Conservation (phyloP, 305 asterid species). For the Fraxinus greggii region DNA sequence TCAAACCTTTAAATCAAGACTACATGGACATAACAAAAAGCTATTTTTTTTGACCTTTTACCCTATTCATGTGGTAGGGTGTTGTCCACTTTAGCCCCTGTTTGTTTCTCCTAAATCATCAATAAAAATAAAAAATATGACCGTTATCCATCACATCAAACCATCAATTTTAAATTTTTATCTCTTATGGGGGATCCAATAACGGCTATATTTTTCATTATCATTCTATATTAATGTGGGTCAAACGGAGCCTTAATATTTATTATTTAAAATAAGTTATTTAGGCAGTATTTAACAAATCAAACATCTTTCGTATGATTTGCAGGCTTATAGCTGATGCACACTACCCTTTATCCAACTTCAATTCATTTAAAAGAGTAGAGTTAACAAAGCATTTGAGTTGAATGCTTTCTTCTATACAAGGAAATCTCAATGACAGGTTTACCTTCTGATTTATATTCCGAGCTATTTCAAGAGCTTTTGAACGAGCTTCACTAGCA, state of each 20-base stretch:
- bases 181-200: too few species aligned
- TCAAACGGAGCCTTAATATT: too few species aligned
- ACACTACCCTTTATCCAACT: not conserved
- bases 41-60: not conserved
- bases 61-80: not conserved
- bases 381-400: not conserved
- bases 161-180: too few species aligned
- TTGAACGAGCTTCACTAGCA: conserved; percentile 65
- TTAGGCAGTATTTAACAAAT: not conserved
- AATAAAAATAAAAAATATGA: too few species aligned
- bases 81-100: not conserved
- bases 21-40: not conserved
- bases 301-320: not conserved
- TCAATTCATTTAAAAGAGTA: not conserved
- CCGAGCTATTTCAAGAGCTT: conserved; percentile 81
- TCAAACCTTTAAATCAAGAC: not conserved
- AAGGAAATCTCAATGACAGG: not conserved
- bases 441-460: conserved; percentile 72
- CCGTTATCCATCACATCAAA: too few species aligned
- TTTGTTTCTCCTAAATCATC: too few species aligned
- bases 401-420: conserved; percentile 1
- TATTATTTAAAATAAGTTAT: not conserved
- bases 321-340: not conserved
- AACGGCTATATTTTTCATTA: too few species aligned
- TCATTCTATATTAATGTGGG: too few species aligned